Evolutionary conservation across 2,329 filamentous ascomycete species (phyloP), one percentile per base, ranked within the genome.

Genomic region (Aspergillus aculeatus): DNA sequence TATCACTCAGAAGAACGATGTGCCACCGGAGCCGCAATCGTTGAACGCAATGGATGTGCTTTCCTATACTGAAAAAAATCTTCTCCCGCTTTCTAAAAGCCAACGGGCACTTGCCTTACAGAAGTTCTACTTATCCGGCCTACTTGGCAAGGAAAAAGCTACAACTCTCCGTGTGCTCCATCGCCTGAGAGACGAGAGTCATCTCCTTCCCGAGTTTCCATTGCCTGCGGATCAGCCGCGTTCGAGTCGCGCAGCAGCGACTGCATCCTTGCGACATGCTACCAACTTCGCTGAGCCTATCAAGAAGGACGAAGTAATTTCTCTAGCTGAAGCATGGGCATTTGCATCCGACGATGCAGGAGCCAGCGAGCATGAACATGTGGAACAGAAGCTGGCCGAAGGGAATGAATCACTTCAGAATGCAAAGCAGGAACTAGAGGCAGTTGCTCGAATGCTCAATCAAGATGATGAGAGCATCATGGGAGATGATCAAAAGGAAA

Each of bases 191-290:
- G 75, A 78, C 41, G 76, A 78, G 59, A 78, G 76, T 52, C 76
- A 78, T 50, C 68, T 78, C 9, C 74, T 78, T n/a, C 74, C 76
- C 2, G 74, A 77, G 54, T 78, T 78, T 52, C 75, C 76, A 3
- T 67, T 75, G 24, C 64, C 73, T 6, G 68, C 71, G 21, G 71
- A 68, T 35, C 75, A 78, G 53, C 65, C 71, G 5, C 73, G 73
- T 41, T 75, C 75, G 65, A 74, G 75, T 53, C 68, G 75, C 47
- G 68, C 68, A 6, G 67, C 70, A 29, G 67, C 70, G 2, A 66
- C 71, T 10, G 65, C 71, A 16, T 68, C 63, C 31, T 64, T 67
- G 19, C 67, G 70, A 3, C 63, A 65, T 48, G 55, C 58, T 11
- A 14, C 56, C 1, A 63, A 59, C 21, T 41, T 61, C 5, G 26